These are phyloP conservation scores for Verticillium nonalfalfae DNA, from an alignment of 2,329 filamentous ascomycete genomes.

Conservation along the genomic window DNA sequence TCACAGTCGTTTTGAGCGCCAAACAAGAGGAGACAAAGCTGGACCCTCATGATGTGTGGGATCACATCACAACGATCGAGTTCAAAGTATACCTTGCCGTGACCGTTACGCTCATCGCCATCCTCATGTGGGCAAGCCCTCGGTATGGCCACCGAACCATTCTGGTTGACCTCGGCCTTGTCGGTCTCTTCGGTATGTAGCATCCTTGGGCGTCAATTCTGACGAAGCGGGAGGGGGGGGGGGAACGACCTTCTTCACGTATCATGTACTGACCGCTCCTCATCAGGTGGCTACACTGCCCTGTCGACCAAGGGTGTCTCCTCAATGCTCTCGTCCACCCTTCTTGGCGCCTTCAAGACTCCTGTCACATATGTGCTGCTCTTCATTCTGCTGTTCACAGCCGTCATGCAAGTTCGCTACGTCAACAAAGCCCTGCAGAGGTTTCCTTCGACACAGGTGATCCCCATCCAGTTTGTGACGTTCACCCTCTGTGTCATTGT, in stretches of 20 bases:
- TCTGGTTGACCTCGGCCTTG: conserved; percentile 85
- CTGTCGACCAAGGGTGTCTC: conserved; percentile 94
- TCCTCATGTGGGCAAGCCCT: conserved; percentile 76
- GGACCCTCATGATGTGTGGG: conserved; percentile 84
- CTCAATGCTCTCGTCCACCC: conserved; percentile 84
- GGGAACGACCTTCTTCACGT: not conserved
- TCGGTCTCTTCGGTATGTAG: conserved; percentile 79
- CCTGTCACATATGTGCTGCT: conserved; percentile 87
- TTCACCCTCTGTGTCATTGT: conserved; percentile 95
- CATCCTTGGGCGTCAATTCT: not conserved
- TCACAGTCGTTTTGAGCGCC: conserved; percentile 88
- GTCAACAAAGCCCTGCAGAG: conserved; percentile 82
- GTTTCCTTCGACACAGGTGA: conserved; percentile 96
- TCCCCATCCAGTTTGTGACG: conserved; percentile 93
- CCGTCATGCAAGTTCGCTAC: conserved; percentile 95
- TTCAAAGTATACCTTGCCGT: conserved; percentile 88
- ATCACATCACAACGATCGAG: conserved; percentile 77
- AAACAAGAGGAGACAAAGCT: conserved; percentile 85
- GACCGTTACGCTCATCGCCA: conserved; percentile 65
- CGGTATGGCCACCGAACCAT: conserved; percentile 82
- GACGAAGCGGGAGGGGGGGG: not conserved
- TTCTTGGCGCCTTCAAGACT: conserved; percentile 84
- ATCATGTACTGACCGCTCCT: not conserved
- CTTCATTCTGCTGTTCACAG: conserved; percentile 71
- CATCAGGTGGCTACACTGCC: conserved; percentile 83